These are phyloP conservation scores for Oryza brachyantha DNA, from an alignment of 176 grass and related monocot genomes.

Conservation along the genomic window DNA sequence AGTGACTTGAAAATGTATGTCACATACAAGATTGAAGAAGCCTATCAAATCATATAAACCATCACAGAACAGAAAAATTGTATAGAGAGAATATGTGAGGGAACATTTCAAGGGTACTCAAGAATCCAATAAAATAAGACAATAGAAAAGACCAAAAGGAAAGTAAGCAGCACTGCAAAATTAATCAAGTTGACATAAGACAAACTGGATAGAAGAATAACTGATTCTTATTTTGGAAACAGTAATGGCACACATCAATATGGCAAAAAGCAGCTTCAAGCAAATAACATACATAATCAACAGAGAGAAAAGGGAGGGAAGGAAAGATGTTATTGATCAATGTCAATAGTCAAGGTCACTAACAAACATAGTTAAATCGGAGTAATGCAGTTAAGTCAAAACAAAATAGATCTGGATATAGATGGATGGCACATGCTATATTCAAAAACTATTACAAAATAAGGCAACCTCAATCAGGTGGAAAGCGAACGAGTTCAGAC, in stretches of 20 bases:
- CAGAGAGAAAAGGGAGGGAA: not conserved
- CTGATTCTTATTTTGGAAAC: not conserved
- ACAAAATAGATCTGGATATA: constrained; percentile 17
- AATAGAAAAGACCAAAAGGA: constrained; percentile 9
- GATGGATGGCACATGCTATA: not conserved
- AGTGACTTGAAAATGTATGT: constrained; percentile 10
- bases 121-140: constrained; percentile 8
- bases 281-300: not conserved
- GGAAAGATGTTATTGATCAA: not conserved
- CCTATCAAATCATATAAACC: not conserved
- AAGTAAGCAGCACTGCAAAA: constrained; percentile 8
- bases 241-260: not conserved
- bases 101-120: not conserved
- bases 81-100: constrained; percentile 1
- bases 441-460: constrained; percentile 10
- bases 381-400: constrained; percentile 11
- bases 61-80: not conserved
- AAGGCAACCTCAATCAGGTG: not conserved
- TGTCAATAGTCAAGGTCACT: not conserved
- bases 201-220: not conserved
- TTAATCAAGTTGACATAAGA: constrained; percentile 7
- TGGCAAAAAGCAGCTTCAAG: constrained; percentile 9
- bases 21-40: constrained; percentile 21
- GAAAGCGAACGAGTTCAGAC: constrained; percentile 8
- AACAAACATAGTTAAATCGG: constrained; percentile 5